Evolutionary conservation across 306 rosid genomes (phyloP), one percentile per base, ranked within the genome.

Genomic region (Ziziphus jujuba): DNA sequence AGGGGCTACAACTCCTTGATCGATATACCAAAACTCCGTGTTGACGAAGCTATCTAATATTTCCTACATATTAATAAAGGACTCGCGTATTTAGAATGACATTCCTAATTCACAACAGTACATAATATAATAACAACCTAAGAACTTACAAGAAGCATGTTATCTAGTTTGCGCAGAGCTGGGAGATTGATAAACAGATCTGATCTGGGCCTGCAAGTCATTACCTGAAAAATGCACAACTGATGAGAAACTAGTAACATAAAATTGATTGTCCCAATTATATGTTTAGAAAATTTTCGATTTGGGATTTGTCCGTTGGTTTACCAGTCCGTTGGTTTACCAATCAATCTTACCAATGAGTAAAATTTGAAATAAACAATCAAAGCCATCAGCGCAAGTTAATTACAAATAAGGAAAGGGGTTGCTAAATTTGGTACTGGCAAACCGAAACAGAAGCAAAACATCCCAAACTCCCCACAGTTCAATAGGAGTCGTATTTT

Each of bases 1-100:
- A 9, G 83, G 72, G 23, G 96, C 82, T 45, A 83, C 73, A 43
- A 93, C 88, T 55, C 99, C 97, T 87, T 93, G 97, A 70, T 93
- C 99, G 3, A 90, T 90, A 75, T 93, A 93, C 99, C 99, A 93
- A 75, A 93, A 93, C 69, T 90, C 97, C 3, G 83, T 86, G 15
- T 51, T 67, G 0, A 67, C 56, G 66, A 88, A 93, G 66, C 91
- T 78, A 40, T 90, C 99, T 15, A 93, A 72, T 69, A 93, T 83
- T 66, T 88, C 97, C 99, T 93, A 79, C 31, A 51, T 14, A 43
- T 10, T 21, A 33, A 59, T 7, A 72, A 61, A 21, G 54, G 20
- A 49, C 54, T 15, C 19, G n/a, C n/a, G n/a, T 1, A 15, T 13
- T 74, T 57, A 59, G 9, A 56, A 54, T 34, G 51, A 55, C 36